Evolutionary conservation across 768 basidiomycete genomes (phyloP).

Genomic region (Hypsizygus marmoreus): DNA sequence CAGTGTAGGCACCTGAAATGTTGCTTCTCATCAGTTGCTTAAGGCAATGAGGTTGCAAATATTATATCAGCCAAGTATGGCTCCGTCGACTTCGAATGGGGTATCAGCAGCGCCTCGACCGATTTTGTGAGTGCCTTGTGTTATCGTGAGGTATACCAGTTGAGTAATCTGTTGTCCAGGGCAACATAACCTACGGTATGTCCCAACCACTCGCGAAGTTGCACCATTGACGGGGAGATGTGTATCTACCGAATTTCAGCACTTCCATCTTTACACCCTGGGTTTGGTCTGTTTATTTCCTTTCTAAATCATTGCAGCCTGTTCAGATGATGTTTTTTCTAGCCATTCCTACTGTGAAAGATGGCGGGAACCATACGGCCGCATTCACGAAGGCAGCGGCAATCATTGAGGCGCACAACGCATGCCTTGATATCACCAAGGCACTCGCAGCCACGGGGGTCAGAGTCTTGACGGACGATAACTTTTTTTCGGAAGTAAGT

Average conservation of each 20-base stretch:
- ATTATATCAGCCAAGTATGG: constrained; percentile 44
- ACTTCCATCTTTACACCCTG: constrained; percentile 7
- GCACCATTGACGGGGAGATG: background rate
- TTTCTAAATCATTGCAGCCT: background rate
- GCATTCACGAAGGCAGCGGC: constrained; percentile 50
- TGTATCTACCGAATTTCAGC: background rate
- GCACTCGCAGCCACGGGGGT: constrained; percentile 52
- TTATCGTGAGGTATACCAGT: background rate
- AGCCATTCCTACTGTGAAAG: constrained; percentile 58
- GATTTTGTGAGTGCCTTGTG: constrained; percentile 49
- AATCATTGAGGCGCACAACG: constrained; percentile 46
- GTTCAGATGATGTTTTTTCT: background rate
- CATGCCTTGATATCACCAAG: constrained; percentile 48
- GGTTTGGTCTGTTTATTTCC: background rate
- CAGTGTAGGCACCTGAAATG: no score
- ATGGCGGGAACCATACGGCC: constrained; percentile 59
- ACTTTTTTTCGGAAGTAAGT: constrained; percentile 42
- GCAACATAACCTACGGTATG: constrained; percentile 8
- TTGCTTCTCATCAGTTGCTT: background rate
- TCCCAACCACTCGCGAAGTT: background rate
- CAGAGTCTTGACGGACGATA: constrained; percentile 47
- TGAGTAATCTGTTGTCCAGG: background rate
- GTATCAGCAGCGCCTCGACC: constrained; percentile 51
- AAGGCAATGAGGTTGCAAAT: constrained; percentile 35
- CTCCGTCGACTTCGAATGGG: constrained; percentile 39